A percentile compares a stretch with the other conserved stretches of the same genome.
Evolutionary conservation across 768 basidiomycete species (phyloP).

Genomic region (Boletus rufocinnamomeus): DNA sequence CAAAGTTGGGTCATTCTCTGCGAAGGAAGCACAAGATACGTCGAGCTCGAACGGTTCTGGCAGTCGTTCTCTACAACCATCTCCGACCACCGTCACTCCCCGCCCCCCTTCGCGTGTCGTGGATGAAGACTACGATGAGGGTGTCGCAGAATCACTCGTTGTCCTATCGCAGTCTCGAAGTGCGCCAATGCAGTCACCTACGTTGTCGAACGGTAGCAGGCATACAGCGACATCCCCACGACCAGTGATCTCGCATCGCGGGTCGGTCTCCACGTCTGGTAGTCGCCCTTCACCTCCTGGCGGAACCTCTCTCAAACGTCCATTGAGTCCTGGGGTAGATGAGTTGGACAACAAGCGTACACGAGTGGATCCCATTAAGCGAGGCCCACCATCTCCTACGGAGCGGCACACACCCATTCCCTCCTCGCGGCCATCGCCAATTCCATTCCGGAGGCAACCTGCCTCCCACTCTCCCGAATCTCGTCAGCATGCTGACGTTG

Average conservation of each 20-base stretch:
- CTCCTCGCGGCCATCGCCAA: constrained; percentile 67
- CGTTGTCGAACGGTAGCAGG: constrained; percentile 58
- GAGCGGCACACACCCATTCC: constrained; percentile 57
- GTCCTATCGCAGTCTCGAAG: constrained; percentile 52
- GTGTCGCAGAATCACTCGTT: constrained; percentile 84
- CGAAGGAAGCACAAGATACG: constrained; percentile 58
- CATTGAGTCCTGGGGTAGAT: constrained; percentile 67
- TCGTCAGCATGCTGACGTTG: constrained; percentile 43
- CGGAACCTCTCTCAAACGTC: constrained; percentile 57
- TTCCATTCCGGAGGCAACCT: constrained; percentile 72
- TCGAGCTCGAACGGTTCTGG: constrained; percentile 66
- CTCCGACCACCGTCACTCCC: constrained; percentile 63
- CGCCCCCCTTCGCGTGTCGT: constrained; percentile 66
- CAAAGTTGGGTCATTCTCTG: constrained; percentile 36
- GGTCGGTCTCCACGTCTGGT: constrained; percentile 65
- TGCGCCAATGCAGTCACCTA: constrained; percentile 49
- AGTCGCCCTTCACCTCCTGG: constrained; percentile 66
- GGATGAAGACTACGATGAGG: constrained; percentile 95
- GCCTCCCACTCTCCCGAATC: constrained; percentile 69
- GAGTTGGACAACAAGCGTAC: constrained; percentile 66
- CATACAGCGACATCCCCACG: constrained; percentile 51
- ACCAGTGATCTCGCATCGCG: constrained; percentile 53
- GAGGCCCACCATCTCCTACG: constrained; percentile 52
- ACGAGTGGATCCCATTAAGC: constrained; percentile 55
- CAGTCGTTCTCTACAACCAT: constrained; percentile 67